Conservation (phyloP, 441 rosid genomes). For the Viola pubescens region DNA sequence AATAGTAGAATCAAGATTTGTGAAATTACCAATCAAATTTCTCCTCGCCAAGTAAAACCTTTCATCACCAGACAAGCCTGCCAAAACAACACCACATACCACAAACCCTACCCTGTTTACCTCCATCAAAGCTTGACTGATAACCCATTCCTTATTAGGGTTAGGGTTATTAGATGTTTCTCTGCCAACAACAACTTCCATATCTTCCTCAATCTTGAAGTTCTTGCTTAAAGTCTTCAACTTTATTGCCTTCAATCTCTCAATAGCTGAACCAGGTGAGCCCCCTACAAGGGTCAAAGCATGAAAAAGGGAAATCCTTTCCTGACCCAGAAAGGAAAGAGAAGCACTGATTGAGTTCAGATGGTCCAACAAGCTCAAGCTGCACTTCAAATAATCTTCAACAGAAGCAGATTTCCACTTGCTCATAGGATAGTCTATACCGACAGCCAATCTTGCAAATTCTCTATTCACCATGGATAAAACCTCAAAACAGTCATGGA, state of each 20-base stretch:
- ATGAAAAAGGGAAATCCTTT: constrained; percentile 34
- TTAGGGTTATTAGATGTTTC: constrained; percentile 1
- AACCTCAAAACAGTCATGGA: constrained; percentile 38
- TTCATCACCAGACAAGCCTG: constrained; percentile 37
- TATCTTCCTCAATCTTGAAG: constrained; percentile 13
- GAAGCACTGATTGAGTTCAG: constrained; percentile 37
- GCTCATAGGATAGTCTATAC: constrained; percentile 39
- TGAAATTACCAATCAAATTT: constrained; percentile 15
- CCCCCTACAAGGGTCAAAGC: constrained; percentile 34
- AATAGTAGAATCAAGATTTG: constrained; percentile 25
- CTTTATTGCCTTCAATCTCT: constrained; percentile 30
- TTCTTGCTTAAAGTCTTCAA: constrained; percentile 17
- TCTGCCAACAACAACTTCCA: constrained; percentile 10
- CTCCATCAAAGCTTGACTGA: constrained; percentile 38
- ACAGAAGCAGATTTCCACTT: constrained; percentile 34
- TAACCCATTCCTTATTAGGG: constrained; percentile 30
- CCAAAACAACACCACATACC: constrained; percentile 35
- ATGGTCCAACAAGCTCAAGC: constrained; percentile 39
- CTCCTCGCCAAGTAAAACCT: constrained; percentile 26
- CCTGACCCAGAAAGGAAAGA: constrained; percentile 37
- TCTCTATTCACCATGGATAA: constrained; percentile 38
- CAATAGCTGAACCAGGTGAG: constrained; percentile 30
- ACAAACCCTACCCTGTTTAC: constrained; percentile 37
- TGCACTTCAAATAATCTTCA: constrained; percentile 42
- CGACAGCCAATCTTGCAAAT: constrained; percentile 42